Conservation (phyloP, 306 rosid species). For the Cucumis cinereus region DNA sequence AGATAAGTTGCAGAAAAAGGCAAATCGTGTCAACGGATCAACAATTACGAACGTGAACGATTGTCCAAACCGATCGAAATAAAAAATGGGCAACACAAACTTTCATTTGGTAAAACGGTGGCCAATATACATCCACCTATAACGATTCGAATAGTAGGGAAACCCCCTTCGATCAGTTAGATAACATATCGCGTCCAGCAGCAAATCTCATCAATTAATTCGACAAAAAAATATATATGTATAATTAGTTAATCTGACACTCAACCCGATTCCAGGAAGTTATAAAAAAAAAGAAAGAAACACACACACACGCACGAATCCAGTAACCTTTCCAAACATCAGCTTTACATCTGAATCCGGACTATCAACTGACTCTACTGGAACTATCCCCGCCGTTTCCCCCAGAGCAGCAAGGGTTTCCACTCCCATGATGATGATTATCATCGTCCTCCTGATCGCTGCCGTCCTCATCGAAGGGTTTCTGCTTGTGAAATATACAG, state of each 20-base stretch:
- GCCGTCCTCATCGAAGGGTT: conserved; percentile 79
- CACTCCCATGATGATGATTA: conserved; percentile 17
- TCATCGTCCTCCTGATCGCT: conserved; percentile 52
- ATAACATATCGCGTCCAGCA: not conserved
- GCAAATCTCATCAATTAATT: not conserved
- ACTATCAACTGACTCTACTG: conserved; percentile 16
- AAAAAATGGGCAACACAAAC: not conserved
- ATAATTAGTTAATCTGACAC: not conserved
- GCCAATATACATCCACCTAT: not conserved
- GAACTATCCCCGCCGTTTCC: conserved; percentile 31
- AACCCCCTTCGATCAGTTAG: not conserved
- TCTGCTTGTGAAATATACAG: conserved; percentile 81
- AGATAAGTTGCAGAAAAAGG: not conserved
- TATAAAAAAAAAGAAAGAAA: no score
- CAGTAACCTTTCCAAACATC: not conserved
- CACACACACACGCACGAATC: not conserved
- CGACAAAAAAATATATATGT: no score
- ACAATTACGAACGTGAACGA: not conserved
- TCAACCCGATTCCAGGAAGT: not conserved
- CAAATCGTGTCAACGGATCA: not conserved
- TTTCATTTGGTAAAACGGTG: not conserved
- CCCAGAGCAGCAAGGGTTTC: conserved; percentile 24
- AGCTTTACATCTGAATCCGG: not conserved
- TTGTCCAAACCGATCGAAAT: not conserved
- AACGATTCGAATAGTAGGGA: not conserved